Evolutionary conservation across 2,329 filamentous ascomycete genomes (phyloP).

Genomic region (Verticillium klebahnii): DNA sequence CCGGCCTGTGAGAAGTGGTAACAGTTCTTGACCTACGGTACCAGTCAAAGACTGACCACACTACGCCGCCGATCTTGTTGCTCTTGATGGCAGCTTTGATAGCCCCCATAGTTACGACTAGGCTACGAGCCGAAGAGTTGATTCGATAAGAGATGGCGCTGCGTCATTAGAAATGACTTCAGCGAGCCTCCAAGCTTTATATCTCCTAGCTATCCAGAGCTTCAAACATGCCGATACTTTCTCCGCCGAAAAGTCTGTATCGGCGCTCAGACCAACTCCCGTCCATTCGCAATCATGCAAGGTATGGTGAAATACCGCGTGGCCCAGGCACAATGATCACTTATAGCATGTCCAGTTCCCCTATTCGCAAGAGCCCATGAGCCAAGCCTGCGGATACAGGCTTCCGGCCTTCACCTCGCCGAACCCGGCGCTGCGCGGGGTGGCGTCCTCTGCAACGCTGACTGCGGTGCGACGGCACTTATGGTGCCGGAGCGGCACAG

Average conservation of each 20-base stretch:
- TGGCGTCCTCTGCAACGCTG: not conserved
- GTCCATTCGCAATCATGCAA: not conserved
- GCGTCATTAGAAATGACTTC: not conserved
- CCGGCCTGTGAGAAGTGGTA: not conserved
- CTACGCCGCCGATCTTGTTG: conserved; percentile 17
- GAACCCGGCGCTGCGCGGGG: not conserved
- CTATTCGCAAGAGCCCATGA: not conserved
- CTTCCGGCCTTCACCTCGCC: not conserved
- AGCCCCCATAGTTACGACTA: conserved; percentile 5
- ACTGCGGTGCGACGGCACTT: not conserved
- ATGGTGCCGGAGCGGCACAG: not conserved
- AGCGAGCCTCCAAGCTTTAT: not conserved
- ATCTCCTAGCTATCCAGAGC: not conserved
- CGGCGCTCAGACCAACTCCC: not conserved
- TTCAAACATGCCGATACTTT: not conserved
- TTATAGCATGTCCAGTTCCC: not conserved
- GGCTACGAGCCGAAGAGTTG: not conserved
- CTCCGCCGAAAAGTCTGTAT: not conserved
- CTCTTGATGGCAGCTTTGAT: conserved; percentile 10
- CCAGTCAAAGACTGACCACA: conserved; percentile 23
- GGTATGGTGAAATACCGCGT: not conserved
- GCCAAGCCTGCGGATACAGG: not conserved
- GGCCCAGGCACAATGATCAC: not conserved
- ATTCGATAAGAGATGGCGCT: not conserved
- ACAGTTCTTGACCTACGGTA: conserved; percentile 16